Conservation (phyloP, 83 land plant genomes). For the Picea abies region DNA sequence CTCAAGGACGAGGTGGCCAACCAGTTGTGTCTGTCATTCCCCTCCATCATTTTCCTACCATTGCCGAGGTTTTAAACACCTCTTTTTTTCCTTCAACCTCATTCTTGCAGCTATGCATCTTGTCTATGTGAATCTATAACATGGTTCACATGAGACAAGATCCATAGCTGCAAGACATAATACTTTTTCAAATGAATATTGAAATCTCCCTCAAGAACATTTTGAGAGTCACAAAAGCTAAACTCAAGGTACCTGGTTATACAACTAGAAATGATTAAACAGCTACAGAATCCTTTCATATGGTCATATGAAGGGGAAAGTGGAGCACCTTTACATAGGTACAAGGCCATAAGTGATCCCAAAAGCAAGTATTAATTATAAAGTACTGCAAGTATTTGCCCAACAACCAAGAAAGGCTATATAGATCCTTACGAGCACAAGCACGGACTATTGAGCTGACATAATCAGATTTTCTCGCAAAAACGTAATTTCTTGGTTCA, state of each 20-base stretch:
- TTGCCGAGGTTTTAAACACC: too few species aligned
- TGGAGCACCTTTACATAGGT: not conserved
- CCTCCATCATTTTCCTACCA: too few species aligned
- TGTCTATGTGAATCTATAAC: not conserved
- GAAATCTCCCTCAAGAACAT: not conserved
- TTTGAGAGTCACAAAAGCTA: not conserved
- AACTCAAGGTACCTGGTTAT: not conserved
- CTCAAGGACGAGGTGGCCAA: too few species aligned
- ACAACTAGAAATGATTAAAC: not conserved
- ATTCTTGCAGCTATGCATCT: not conserved
- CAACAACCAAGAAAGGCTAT: not conserved
- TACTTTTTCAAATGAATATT: not conserved
- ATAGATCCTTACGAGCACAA: conserved; percentile 85
- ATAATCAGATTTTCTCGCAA: conserved; percentile 67
- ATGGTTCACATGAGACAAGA: not conserved
- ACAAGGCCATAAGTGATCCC: not conserved
- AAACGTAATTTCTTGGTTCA: conserved; percentile 57
- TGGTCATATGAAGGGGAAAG: not conserved
- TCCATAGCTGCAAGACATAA: not conserved
- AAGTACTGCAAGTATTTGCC: not conserved
- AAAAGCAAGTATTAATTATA: not conserved
- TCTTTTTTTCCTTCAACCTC: too few species aligned
- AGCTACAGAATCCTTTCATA: conserved; percentile 5
- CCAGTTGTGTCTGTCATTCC: too few species aligned
- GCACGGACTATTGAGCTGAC: conserved; percentile 85